A percentile compares a stretch with the other conserved stretches of the same genome.
These are phyloP conservation scores for Haplosporangium sp. DNA, from an alignment of 371 early-diverging fungal species.

Conservation along the genomic window DNA sequence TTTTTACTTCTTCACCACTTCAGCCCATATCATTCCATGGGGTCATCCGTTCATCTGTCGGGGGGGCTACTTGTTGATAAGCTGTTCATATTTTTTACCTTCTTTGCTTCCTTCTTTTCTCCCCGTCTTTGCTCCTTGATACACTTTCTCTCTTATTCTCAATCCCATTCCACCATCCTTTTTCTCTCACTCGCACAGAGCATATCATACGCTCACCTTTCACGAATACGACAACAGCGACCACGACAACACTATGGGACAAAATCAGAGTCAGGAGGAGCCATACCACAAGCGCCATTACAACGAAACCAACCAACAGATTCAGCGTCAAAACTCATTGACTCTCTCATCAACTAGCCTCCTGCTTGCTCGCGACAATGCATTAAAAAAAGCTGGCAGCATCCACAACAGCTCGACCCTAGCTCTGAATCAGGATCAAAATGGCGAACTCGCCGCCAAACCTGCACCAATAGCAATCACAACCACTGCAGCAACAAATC, in stretches of 20 bases:
- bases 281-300: conserved; percentile 49
- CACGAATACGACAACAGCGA: too few species aligned
- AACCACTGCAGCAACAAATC: not conserved
- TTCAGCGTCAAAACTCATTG: conserved; percentile 50
- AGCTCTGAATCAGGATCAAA: not conserved
- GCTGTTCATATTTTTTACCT: not conserved
- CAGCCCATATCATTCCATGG: too few species aligned
- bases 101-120: not conserved
- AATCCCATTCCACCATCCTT: conserved; percentile 1
- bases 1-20: too few species aligned
- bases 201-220: too few species aligned
- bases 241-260: conserved; percentile 27
- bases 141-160: too few species aligned
- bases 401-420: not conserved
- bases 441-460: not conserved
- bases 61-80: too few species aligned
- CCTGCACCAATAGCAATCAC: not conserved
- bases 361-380: conserved; percentile 7
- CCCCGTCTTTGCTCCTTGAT: not conserved
- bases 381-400: not conserved
- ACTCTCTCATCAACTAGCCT: conserved; percentile 35
- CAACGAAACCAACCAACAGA: conserved; percentile 38
- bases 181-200: not conserved
- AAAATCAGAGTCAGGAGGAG: conserved; percentile 32
- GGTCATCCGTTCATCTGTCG: too few species aligned